phyloP scores from a whole-genome alignment of 805 yeast genomes.

The Metschnikowia lochheadii region DNA sequence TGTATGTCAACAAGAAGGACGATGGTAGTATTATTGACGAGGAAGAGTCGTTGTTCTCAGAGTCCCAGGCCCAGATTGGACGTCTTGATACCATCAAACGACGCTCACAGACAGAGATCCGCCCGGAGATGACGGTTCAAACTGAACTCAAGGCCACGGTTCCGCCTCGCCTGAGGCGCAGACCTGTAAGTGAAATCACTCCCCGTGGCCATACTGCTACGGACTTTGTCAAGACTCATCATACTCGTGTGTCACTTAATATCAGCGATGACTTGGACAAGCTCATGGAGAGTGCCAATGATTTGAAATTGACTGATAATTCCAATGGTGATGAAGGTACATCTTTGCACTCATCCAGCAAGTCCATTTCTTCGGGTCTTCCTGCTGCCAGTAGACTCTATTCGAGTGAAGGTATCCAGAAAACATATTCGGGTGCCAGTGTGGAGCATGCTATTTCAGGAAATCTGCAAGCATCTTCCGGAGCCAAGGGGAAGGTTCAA shows the following conservation, averaged over 20 bases:
- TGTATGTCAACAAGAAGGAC: slow-evolving; percentile 7
- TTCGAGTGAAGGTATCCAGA: background rate
- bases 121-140: slow-evolving; percentile 29
- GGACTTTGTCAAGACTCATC: background rate
- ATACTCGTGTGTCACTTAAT: slow-evolving; percentile 22
- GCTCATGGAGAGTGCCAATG: slow-evolving; percentile 34
- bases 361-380: background rate
- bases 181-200: slow-evolving; percentile 32
- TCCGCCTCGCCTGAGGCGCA: slow-evolving; percentile 36
- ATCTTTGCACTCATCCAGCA: background rate
- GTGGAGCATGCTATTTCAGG: background rate
- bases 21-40: slow-evolving; percentile 3
- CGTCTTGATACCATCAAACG: slow-evolving; percentile 21
- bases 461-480: background rate
- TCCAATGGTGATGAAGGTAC: background rate
- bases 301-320: background rate
- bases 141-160: slow-evolving; percentile 35
- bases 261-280: slow-evolving; percentile 36
- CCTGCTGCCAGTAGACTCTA: background rate
- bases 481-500: background rate
- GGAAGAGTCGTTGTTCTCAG: slow-evolving; percentile 14
- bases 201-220: slow-evolving; percentile 2
- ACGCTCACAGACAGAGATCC: slow-evolving; percentile 4
- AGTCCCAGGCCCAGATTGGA: slow-evolving; percentile 16
- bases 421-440: background rate